phyloP scores from a whole-genome alignment of 2,329 filamentous ascomycete genomes.

The Verticillium dahliae region DNA sequence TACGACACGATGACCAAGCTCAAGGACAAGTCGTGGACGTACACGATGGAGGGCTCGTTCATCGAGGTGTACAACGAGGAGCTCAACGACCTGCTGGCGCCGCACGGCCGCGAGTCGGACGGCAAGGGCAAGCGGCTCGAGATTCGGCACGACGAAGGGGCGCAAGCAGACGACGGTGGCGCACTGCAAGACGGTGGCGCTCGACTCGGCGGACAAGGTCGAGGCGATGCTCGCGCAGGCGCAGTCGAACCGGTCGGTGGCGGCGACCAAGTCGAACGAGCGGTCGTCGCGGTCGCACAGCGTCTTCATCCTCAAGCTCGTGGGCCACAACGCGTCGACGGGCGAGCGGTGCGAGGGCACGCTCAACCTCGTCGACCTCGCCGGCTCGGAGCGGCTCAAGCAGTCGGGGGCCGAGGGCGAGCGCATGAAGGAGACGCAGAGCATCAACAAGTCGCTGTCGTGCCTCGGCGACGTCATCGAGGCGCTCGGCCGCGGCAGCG shows the following conservation, averaged over 20 bases:
- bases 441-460: conserved; percentile 91
- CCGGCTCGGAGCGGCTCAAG: conserved; percentile 85
- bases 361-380: conserved; percentile 91
- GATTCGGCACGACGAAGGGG: conserved; percentile 77
- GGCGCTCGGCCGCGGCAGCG: conserved; percentile 76
- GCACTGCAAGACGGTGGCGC: conserved; percentile 68
- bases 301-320: conserved; percentile 84
- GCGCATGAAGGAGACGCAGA: conserved; percentile 87
- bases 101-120: conserved; percentile 54
- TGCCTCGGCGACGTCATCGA: conserved; percentile 93
- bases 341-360: conserved; percentile 86
- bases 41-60: conserved; percentile 91
- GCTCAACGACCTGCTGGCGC: conserved; percentile 74
- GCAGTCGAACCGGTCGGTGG: conserved; percentile 80
- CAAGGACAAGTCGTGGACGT: conserved; percentile 87
- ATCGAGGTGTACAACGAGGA: conserved; percentile 99
- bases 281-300: conserved; percentile 91
- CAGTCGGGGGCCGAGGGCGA: conserved; percentile 83
- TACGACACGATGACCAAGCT: conserved; percentile 80
- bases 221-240: conserved; percentile 75
- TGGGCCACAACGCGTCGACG: conserved; percentile 65
- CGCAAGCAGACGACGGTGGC: conserved; percentile 78
- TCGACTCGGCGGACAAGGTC: conserved; percentile 76
- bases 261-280: conserved; percentile 96
- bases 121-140: conserved; percentile 76